Evolutionary conservation across 202 grass and related monocot species (phyloP).

Genomic region (Panicum virgatum): DNA sequence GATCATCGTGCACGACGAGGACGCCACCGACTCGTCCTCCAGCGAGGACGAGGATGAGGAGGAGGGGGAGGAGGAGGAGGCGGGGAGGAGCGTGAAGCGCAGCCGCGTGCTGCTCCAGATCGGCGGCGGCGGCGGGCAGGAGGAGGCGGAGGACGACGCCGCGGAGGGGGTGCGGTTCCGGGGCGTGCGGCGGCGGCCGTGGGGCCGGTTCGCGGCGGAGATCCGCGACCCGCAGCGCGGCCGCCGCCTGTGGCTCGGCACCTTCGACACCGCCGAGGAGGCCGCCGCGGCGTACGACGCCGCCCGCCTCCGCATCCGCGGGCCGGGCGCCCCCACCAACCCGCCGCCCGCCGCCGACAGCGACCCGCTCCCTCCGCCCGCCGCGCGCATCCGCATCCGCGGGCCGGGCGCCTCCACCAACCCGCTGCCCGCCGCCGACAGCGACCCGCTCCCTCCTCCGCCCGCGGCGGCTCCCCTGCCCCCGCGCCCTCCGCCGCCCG

Average conservation of each 20-base stretch:
- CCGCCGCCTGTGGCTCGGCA: constrained; percentile 1
- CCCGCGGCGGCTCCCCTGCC: neutral
- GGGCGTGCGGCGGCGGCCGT: constrained; percentile 44
- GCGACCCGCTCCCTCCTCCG: neutral
- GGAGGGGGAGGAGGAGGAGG: neutral
- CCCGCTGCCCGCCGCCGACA: neutral
- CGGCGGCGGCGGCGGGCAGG: neutral
- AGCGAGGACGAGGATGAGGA: constrained; percentile 24
- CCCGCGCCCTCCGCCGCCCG: neutral
- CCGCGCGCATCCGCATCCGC: neutral
- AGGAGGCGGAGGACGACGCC: neutral
- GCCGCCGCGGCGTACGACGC: constrained; percentile 43
- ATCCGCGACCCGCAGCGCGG: constrained; percentile 41
- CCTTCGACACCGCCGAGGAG: neutral
- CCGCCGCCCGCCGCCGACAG: neutral
- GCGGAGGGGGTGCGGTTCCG: constrained; percentile 1
- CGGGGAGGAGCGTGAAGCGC: neutral
- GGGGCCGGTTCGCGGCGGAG: constrained; percentile 49
- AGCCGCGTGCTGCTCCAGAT: constrained; percentile 11
- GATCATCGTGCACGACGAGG: constrained; percentile 42
- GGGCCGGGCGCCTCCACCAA: neutral
- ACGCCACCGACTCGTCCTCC: constrained; percentile 53
- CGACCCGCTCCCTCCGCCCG: neutral
- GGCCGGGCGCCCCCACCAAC: neutral
- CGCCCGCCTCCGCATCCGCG: constrained; percentile 24